These are phyloP conservation scores for Cajanus cajan DNA, from an alignment of 306 rosid genomes.

Conservation along the genomic window DNA sequence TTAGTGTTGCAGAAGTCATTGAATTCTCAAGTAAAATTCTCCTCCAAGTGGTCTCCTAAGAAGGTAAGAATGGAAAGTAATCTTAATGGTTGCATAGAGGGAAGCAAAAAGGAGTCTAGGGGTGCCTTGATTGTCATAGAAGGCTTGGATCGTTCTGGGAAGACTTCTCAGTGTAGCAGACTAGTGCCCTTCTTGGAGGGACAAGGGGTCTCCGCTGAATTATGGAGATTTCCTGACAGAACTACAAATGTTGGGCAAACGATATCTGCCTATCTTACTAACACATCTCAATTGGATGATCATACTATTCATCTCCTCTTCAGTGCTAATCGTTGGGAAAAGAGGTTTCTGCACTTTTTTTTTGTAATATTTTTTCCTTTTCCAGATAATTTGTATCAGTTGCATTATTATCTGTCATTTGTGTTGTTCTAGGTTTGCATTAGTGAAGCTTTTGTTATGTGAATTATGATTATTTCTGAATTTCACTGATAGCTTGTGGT, in stretches of 20 bases:
- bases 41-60: conserved; percentile 30
- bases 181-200: conserved; percentile 67
- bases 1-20: conserved; percentile 12
- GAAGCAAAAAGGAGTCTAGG: conserved; percentile 35
- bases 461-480: not conserved
- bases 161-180: conserved; percentile 69
- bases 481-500: not conserved
- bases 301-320: conserved; percentile 86
- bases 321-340: conserved; percentile 98
- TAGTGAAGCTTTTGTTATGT: not conserved
- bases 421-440: not conserved
- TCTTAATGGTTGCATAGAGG: conserved; percentile 3
- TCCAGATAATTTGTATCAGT: not conserved
- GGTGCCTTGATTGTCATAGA: conserved; percentile 83
- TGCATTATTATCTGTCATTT: not conserved
- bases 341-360: conserved; percentile 51
- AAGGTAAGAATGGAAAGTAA: conserved; percentile 42
- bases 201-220: conserved; percentile 62
- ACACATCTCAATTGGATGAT: conserved; percentile 83
- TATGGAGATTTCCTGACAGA: conserved; percentile 93
- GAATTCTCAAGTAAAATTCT: conserved; percentile 28
- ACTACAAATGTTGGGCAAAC: conserved; percentile 77
- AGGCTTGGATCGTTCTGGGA: conserved; percentile 95
- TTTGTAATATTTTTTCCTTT: not conserved
- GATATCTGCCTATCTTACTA: conserved; percentile 86